Evolutionary conservation across 208 protist genomes (phyloP), one percentile per base, ranked within the genome.

Genomic region (Acanthamoeba divionensis): DNA sequence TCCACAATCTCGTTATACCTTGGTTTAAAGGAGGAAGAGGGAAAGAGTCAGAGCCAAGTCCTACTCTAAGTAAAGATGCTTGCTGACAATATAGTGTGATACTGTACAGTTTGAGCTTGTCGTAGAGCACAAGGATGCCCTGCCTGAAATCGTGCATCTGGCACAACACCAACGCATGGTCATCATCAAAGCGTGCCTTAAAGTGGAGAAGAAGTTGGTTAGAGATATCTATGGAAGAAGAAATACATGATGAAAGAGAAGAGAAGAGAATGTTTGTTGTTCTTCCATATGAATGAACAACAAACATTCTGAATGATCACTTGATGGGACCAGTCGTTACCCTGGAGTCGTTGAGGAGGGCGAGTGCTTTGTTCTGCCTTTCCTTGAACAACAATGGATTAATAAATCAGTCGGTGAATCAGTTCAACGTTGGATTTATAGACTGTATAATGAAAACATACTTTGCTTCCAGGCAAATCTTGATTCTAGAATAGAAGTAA

Each of bases 61-160:
- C n/a, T 60, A 60, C n/a, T 60, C 21, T 38, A 77, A 9, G 67
- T 24, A 83, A 31, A 21, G 4, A 15, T 38, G 33, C n/a, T 18
- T 5, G 1, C 6, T 1, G 4, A 24, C 26, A 18, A 7, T 0
- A 71, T 7, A 3, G 36, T 3, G 31, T 15, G 31, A 13, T 10
- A 89, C 73, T n/a, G 10, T 93, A 96, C 45, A 98, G 94, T 26
- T 95, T 69, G 10, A 98, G 90, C 21, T 91, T 91, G 48, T 96
- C 95, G 47, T 97, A 97, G 5, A 99, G 93, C 67, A 97, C 96
- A 6, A 98, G 77, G 33, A 98, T 94, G 48, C 97, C 98, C 38
- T 95, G 85, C 86, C 96, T 91, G 89, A 97, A 98, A 33, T 95
- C 89, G 89, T 98, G 94, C 91, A 96, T 95, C 86, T 98, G 95